Conservation (phyloP, 176 grass and related monocot genomes). For the Chrysopogon serrulatus region DNA sequence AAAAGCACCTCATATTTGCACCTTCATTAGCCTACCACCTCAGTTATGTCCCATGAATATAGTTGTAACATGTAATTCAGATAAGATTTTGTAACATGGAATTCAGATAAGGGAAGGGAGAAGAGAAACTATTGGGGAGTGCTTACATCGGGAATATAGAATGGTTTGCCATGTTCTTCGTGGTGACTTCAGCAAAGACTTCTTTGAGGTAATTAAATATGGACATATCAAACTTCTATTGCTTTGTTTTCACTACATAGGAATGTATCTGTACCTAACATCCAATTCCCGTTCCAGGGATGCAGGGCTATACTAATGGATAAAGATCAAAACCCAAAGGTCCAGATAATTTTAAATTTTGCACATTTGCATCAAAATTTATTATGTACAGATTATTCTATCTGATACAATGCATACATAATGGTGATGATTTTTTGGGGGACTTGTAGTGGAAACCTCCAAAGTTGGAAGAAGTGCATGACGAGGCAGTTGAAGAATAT, state of each 20-base stretch:
- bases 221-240: not conserved
- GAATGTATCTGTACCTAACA: not conserved
- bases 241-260: not conserved
- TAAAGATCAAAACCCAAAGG: constrained; percentile 84
- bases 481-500: constrained; percentile 45
- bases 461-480: constrained; percentile 57
- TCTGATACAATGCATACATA: not conserved
- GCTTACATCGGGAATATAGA: constrained; percentile 79
- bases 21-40: not conserved
- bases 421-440: not conserved
- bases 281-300: constrained; percentile 47
- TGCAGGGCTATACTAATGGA: constrained; percentile 77
- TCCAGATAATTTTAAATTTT: constrained; percentile 23
- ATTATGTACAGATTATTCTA: not conserved
- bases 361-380: not conserved
- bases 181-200: constrained; percentile 78
- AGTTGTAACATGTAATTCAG: not conserved
- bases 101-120: constrained; percentile 85
- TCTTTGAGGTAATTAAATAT: constrained; percentile 73
- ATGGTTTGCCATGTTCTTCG: constrained; percentile 78
- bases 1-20: not conserved
- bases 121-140: constrained; percentile 58
- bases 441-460: constrained; percentile 73
- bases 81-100: not conserved
- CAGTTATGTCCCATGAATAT: not conserved